A percentile compares a stretch with the other conserved stretches of the same genome.
Evolutionary conservation across 257 asterid genomes (phyloP).

Genomic region (Pogostemon cablin): DNA sequence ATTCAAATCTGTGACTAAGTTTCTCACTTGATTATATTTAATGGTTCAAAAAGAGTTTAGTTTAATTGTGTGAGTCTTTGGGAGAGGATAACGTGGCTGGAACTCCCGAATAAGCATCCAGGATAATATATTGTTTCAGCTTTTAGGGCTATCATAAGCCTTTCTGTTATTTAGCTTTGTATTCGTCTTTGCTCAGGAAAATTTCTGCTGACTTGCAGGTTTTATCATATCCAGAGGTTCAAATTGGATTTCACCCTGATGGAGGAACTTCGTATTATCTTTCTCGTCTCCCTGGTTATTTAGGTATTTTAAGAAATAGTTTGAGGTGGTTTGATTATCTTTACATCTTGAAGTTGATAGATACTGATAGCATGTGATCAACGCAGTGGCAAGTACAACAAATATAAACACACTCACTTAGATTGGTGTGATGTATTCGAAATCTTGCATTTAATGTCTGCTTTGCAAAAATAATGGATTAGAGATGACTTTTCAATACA

Average conservation of each 20-base stretch:
- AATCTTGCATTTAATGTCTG: background rate
- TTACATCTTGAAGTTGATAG: slow-evolving; percentile 24
- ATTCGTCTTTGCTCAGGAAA: slow-evolving; percentile 5
- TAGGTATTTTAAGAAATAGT: slow-evolving; percentile 54
- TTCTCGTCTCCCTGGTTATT: slow-evolving; percentile 96
- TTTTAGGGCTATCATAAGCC: background rate
- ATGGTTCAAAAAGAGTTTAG: background rate
- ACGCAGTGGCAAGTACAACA: background rate
- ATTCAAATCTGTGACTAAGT: background rate
- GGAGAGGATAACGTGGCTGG: background rate
- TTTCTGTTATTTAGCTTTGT: background rate
- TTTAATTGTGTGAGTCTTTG: background rate
- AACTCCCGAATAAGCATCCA: background rate
- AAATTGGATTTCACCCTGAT: slow-evolving; percentile 98
- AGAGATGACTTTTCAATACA: slow-evolving; percentile 39
- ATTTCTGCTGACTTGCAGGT: slow-evolving; percentile 54
- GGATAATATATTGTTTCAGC: background rate
- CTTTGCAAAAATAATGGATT: background rate
- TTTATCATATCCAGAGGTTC: slow-evolving; percentile 83
- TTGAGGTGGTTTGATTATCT: slow-evolving; percentile 15
- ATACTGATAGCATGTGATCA: background rate
- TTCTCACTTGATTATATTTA: background rate
- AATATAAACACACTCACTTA: background rate
- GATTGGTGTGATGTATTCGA: background rate
- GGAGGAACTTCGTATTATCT: slow-evolving; percentile 97